Base-by-base conservation (phyloP, 2,329 filamentous ascomycete genomes). In the Dactylellina haptotyla region DNA sequence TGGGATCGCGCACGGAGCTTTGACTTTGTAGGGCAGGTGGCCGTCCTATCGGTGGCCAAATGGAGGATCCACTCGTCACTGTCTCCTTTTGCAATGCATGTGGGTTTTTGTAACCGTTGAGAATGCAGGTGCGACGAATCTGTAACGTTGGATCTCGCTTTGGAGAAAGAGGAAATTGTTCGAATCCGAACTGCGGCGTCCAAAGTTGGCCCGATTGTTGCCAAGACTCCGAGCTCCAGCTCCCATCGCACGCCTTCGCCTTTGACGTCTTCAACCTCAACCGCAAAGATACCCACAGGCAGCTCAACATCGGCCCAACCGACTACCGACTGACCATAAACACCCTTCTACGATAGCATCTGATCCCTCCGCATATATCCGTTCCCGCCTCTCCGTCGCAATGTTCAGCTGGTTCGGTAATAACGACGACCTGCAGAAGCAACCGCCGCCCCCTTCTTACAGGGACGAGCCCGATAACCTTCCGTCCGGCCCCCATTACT, bases 401-500 rank as follows among this genome's bases (percentile, higher is more conserved):
- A 64, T 73, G 69, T 65, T 73, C 32, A 54, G 53, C 34, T 66
- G 69, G 69, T 66, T 65, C 53, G 39, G 41, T 10, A 65, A 41
- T 54, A 30, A 28, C 16, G 46, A 46, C 16, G 25, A 48, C 20
- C 46, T 54, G 20, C 39, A 26, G 6, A 50, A 69, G 39, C 48
- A 34, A n/a, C 72, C 71, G 43, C 64, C 75, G 48, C 61, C 75
- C 45, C 74, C 63, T n/a, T 48, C 71, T 34, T 62, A 56, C 25
- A 59, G 59, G 41, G 67, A 72, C 30, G 62, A 66, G 20, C 65
- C 53, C 2, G 41, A 56, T 26, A 39, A 46, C 18, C 23, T 62
- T 32, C 57, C 62, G 16, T n/a, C 30, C 12, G 51, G 32, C n/a
- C 23, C 28, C 57, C 39, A 51, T 41, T 64, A 65, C 30, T 46